Conservation (phyloP, 306 rosid species). For the Rubus idaeus region DNA sequence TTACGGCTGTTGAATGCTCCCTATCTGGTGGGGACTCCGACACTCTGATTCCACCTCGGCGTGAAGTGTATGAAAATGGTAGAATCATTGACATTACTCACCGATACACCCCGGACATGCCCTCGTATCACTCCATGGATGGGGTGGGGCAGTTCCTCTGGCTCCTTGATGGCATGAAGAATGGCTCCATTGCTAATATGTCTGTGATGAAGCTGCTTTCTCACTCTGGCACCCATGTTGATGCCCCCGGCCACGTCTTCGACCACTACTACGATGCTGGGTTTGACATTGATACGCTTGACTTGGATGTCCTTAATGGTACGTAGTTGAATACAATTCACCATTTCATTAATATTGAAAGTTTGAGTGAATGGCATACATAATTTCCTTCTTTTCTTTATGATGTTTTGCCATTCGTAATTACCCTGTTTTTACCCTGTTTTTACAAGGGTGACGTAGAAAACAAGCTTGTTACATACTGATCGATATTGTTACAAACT, state of each 20-base stretch:
- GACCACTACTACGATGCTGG: constrained; percentile 83
- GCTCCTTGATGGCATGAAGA: constrained; percentile 70
- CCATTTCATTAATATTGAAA: not conserved
- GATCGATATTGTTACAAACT: not conserved
- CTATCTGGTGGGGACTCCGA: not conserved
- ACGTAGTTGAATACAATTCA: not conserved
- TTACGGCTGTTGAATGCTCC: not conserved
- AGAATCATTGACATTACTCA: constrained; percentile 8
- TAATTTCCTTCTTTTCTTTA: not conserved
- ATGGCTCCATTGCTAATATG: constrained; percentile 64
- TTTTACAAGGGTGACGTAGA: not conserved
- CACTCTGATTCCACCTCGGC: constrained; percentile 1
- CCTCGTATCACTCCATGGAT: constrained; percentile 51
- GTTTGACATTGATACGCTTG: constrained; percentile 82
- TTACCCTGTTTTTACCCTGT: not conserved
- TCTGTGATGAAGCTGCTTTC: constrained; percentile 56
- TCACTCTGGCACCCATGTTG: constrained; percentile 93
- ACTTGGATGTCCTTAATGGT: constrained; percentile 75
- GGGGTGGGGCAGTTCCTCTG: constrained; percentile 76
- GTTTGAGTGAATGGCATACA: not conserved
- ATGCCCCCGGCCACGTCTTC: constrained; percentile 74
- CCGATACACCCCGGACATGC: constrained; percentile 40
- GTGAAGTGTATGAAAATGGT: constrained; percentile 1
- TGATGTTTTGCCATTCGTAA: not conserved
- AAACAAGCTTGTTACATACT: not conserved